Base-by-base conservation (phyloP, 768 basidiomycete species). In the Trametes cubensis region DNA sequence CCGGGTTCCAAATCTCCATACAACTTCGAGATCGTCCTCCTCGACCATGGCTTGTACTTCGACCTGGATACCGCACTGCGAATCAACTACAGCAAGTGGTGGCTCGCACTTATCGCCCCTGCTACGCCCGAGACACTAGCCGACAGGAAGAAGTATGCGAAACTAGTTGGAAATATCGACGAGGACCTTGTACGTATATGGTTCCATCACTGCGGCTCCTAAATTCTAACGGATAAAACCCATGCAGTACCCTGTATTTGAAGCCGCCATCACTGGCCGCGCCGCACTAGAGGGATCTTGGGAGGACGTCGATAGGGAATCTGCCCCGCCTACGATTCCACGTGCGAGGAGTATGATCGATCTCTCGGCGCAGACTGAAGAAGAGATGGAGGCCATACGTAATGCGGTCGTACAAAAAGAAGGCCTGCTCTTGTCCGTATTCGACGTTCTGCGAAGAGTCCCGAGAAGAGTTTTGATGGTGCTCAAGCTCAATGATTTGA, bases 41-140 rank as follows among this genome's bases (percentile, higher is more conserved):
- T 99, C 62, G 97, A 99, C 70, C 95, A 98, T 66, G 96, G 93
- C 4, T 78, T 94, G 18, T 96, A 98, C 74, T 98, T 98, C 67
- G 95, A 97, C 70, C 79, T 99, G 4, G 88, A 93, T 58, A 77
- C 85, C 20, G 80, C 87, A 44, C 77, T 98, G 5, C 86, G 95
- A 23, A 81, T 92, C 53, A 90, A 93, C 72, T 93, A 93, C 69
- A 82, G 88, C 79, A 86, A 88, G 77, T 81, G 98, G 49, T 98
- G 95, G 96, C 76, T 99, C 47, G 86, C 94, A 11, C 79, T 99
- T 18, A 91, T 98, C 55, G 83, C 86, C 1, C 81, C 83, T 20
- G 85, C 89, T 17, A 87, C 93, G 0, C 79, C 86, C 0, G 69
- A 81, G 40, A 87, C 85, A 15, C 81, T 81, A 25, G 80, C 78